Base-by-base conservation (phyloP, 371 early-diverging fungal species). In the Rhizopus arrhizus region DNA sequence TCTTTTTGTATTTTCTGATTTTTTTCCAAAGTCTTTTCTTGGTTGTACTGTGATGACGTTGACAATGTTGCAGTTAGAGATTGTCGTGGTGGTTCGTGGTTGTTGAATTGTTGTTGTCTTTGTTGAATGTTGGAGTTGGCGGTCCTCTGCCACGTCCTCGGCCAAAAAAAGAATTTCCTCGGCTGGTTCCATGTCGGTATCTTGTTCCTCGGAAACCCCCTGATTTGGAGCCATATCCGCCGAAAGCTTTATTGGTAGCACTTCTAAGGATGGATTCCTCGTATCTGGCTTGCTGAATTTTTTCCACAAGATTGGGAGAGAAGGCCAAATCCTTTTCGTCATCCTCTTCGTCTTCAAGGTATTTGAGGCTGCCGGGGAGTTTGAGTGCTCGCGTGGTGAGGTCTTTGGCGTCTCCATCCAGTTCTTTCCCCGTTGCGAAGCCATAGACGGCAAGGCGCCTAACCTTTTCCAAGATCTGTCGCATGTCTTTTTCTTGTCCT, bases 311-410 rank as follows among this genome's bases (percentile, higher is more conserved):
- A 5, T 48, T 40, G n/a, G 35, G 13, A 50, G 16, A 29, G 38
- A 50, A 48, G 32, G 41, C 40, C 59, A 58, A 8, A 0, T 49
- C 51, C 12, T 58, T 49, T n/a, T 45, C 16, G 2, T 34, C 53
- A 13, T 59, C 59, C 7, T 54, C 55, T n/a, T 54, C 62, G 47
- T 54, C 45, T 31, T 59, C 52, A 8, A 61, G 13, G 33, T 54
- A 32, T 49, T 31, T 15, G 43, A 55, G 40, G 2, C 46, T 41
- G 12, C 41, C 56, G 3, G 62, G 56, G 29, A 61, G 41, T 40
- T 15, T 28, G 15, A 55, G 40, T 16, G 55, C 62, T 42, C 55
- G 54, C 3, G 33, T n/a, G 4, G 43, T 35, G 16, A 61, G 10
- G 0, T 38, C 11, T 40, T 48, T 56, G 5, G 56, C 55, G 32